Base-by-base conservation (phyloP, 2,329 filamentous ascomycete genomes). In the Trichoderma arundinaceum region DNA sequence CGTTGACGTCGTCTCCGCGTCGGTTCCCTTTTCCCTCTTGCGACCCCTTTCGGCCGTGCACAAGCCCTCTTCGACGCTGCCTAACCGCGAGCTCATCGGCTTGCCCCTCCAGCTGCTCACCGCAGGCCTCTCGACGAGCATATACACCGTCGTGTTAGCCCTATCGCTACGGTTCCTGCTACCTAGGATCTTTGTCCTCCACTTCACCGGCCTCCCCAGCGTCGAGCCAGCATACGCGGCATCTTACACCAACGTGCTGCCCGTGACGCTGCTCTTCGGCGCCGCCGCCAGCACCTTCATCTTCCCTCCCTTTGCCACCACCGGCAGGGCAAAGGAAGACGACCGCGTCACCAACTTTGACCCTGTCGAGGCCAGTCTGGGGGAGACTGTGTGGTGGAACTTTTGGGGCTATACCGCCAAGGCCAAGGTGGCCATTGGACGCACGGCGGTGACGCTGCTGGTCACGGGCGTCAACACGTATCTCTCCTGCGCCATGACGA, bases 111-210 rank as follows among this genome's bases (percentile, higher is more conserved):
- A 86, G 64, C 71, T 86, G 19, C 87, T 89, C 71, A 92, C 89
- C 15, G 86, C 86, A 2, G 74, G 90, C 13, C 84, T 95, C 46
- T 87, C 91, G 3, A 85, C 90, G 7, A 83, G 86, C 59, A 88
- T 96, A 68, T 96, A 95, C 80, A 86, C 86, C 64, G 83, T 93
- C n/a, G 82, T 87, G 1, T 79, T 97, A 35, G 91, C 90, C 72
- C 77, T 86, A 59, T 88, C 89, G 62, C 88, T 91, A 76, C 83
- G 84, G 66, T 88, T 88, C 15, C 89, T 88, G 78, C 84, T 97
- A 15, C 92, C 92, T 7, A 77, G 81, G 28, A 87, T 87, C 72
- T 82, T 97, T n/a, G 85, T 93, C 59, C 80, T 87, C 35, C 86
- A 94, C 80, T 97, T 97, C 73, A 79, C 84, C n/a, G 84, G 83